Evolutionary conservation across 805 yeast genomes (phyloP), one percentile per base, ranked within the genome.

Genomic region (Grigorovia yakushimaensis): DNA sequence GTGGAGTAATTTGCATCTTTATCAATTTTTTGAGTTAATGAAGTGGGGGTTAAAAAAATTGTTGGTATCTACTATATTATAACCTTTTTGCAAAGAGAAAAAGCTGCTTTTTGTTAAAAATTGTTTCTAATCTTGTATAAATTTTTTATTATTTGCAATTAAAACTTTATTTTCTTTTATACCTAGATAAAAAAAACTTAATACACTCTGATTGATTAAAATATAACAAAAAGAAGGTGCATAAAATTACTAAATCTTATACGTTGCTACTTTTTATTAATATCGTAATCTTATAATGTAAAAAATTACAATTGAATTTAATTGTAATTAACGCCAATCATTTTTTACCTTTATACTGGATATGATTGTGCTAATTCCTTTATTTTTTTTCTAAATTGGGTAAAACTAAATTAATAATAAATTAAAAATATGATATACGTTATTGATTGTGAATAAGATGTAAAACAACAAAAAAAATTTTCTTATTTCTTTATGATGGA

Each of bases 1-100:
- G 22, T 39, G 49, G 49, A 20, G 49, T 47, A 11, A 39, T 42
- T 42, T 47, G 49, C 42, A 41, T 45, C 30, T n/a, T 21, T 22
- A 22, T 27, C 15, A 10, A 15, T 27, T 27, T 5, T 7, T 10
- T 27, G 33, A 27, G 15, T 7, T 7, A 27, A 27, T 10, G 33
- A 27, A 27, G n/a, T n/a, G 9, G 33, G 13, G 9, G 9, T 27
- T 7, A 10, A 27, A 27, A 27, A 27, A 27, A 27, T 27, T 27
- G 33, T 10, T 27, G 33, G 37, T 33, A 33, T 33, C 15, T n/a
- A 23, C 9, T 23, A 33, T 30, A 33, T 6, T 15, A 11, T 9
- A 33, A 33, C 5, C 11, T 5, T 27, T 4, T 27, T 10, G 33
- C 9, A 27, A 27, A 27, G 15, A 27, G 13, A 27, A 7, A 27